A percentile compares a stretch with the other conserved stretches of the same genome.
Evolutionary conservation across 768 basidiomycete genomes (phyloP).

Genomic region (Vararia minispora): DNA sequence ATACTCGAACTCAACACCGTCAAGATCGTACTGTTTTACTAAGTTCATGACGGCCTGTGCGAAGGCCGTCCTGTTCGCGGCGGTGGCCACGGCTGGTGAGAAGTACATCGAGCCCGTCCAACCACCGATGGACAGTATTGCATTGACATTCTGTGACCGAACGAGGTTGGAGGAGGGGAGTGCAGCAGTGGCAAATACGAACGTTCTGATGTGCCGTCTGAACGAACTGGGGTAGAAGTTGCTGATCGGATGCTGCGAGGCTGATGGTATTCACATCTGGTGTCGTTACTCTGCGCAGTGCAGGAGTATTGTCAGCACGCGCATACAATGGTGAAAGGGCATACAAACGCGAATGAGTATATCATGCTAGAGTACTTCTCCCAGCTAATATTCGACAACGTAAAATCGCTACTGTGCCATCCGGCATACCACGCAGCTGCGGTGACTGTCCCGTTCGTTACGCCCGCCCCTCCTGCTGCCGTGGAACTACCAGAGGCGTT

Average conservation of each 20-base stretch:
- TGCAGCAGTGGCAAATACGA: conserved; percentile 5
- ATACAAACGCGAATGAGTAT: conserved; percentile 54
- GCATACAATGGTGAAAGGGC: too few species aligned
- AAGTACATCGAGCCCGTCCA: conserved; percentile 58
- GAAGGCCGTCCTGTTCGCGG: conserved; percentile 49
- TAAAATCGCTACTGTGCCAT: conserved; percentile 43
- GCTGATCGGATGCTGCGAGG: conserved; percentile 31
- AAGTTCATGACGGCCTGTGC: conserved; percentile 45
- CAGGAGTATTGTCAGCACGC: background rate
- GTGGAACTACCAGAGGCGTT: background rate
- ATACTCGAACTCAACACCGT: conserved; percentile 40
- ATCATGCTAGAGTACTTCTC: conserved; percentile 53
- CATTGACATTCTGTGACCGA: conserved; percentile 36
- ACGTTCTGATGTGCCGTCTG: conserved; percentile 27
- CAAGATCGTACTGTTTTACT: conserved; percentile 37
- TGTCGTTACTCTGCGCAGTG: conserved; percentile 22
- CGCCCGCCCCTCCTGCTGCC: background rate
- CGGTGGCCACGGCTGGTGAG: conserved; percentile 46
- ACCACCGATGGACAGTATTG: conserved; percentile 55
- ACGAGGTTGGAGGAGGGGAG: background rate
- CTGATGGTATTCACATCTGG: conserved; percentile 21
- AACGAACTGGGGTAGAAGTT: conserved; percentile 48
- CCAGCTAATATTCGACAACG: conserved; percentile 50
- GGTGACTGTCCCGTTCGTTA: conserved; percentile 16
- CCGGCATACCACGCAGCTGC: conserved; percentile 57